Conservation (phyloP, 371 early-diverging fungal species). For the Chytridiales sp. region DNA sequence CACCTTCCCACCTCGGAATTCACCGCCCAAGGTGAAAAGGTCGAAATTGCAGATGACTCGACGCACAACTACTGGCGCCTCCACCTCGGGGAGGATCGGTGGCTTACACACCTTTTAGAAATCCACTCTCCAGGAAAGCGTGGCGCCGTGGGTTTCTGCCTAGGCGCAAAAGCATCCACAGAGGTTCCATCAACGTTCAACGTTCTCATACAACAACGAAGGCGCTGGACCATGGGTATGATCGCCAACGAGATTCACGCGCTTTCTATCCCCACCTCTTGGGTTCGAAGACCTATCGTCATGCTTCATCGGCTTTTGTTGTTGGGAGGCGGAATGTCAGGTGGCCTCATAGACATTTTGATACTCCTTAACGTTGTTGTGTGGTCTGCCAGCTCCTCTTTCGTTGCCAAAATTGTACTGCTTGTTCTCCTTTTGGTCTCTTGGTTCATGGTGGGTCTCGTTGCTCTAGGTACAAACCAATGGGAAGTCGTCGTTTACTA, state of each 20-base stretch:
- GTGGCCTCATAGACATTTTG: neutral
- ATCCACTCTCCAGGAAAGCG: neutral
- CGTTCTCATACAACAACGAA: conserved; percentile 1
- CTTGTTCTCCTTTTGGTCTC: neutral
- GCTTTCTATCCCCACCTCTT: neutral
- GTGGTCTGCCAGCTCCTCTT: neutral
- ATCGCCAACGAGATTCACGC: neutral
- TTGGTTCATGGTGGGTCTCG: neutral
- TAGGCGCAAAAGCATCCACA: neutral
- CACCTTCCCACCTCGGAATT: too few relatives aligned
- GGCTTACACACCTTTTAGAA: conserved; percentile 30
- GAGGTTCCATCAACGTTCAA: neutral
- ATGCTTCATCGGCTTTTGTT: neutral
- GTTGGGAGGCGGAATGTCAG: neutral
- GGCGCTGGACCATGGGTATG: conserved; percentile 12
- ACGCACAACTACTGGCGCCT: conserved; percentile 12
- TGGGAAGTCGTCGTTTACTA: neutral
- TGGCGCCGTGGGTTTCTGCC: neutral
- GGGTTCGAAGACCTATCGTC: neutral
- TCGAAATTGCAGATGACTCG: too few relatives aligned
- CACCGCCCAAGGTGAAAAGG: too few relatives aligned
- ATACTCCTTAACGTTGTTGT: neutral
- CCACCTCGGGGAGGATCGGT: conserved; percentile 31
- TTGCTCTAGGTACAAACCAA: neutral
- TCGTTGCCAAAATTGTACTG: neutral